Percentiles rank a stretch among this genome's conserved stretches.
Evolutionary conservation across 2,329 filamentous ascomycete species (phyloP).

Genomic region (Cladophialophora exuberans): DNA sequence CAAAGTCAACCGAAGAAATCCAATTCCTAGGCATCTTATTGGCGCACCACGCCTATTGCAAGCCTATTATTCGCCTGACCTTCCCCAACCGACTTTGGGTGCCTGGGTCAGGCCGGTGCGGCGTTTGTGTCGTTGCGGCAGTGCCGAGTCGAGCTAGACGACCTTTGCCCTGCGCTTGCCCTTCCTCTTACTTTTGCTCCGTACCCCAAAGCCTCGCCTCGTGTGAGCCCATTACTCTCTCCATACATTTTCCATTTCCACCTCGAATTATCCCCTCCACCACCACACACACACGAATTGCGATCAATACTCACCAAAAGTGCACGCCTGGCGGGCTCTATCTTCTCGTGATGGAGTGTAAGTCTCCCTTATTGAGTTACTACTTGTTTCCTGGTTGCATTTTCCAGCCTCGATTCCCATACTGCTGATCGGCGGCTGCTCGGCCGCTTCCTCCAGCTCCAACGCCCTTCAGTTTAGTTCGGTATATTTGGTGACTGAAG

Average conservation of each 20-base stretch:
- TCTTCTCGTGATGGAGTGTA: constrained; percentile 26
- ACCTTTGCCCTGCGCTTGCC: constrained; percentile 5
- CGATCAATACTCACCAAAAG: constrained; percentile 1
- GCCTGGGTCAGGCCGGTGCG: neutral
- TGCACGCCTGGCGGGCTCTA: constrained; percentile 22
- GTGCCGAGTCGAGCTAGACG: neutral
- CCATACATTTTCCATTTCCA: constrained; percentile 18
- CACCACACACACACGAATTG: neutral
- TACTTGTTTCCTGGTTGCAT: neutral
- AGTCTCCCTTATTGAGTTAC: constrained; percentile 13
- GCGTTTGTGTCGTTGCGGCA: neutral
- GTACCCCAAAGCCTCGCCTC: constrained; percentile 19
- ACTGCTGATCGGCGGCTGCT: constrained; percentile 23
- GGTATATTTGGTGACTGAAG: constrained; percentile 4
- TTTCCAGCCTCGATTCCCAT: neutral
- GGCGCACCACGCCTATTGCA: too few relatives aligned
- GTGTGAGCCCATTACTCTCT: constrained; percentile 25
- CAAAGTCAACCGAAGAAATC: constrained; percentile 15
- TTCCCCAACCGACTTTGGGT: neutral
- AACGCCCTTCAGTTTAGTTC: constrained; percentile 7
- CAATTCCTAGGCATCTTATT: constrained; percentile 23
- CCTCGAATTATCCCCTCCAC: constrained; percentile 4
- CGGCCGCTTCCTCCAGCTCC: constrained; percentile 17
- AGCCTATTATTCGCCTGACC: constrained; percentile 1
- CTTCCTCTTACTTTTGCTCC: constrained; percentile 12